Base-by-base conservation (phyloP, 164 flowering plant species). In the Brasenia schreberi region DNA sequence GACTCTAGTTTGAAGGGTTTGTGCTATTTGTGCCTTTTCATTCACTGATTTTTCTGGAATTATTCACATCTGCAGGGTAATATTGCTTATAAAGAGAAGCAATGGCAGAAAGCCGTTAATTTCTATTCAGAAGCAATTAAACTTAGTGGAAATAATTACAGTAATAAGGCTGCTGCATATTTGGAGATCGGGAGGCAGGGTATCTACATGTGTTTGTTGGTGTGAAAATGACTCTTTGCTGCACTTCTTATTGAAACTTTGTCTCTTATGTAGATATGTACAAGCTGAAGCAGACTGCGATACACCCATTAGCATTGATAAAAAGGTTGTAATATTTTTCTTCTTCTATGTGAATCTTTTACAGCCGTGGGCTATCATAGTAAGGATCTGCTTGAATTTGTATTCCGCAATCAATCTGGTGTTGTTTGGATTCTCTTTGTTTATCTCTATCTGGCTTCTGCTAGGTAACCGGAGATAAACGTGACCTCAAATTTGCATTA, bases 101-200 rank as follows among this genome's bases (percentile, higher is more conserved):
- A 88, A 65, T 88, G 90, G 94, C 92, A 81, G 76, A 89, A 82
- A 71, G 99, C 99, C 62, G 77, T 94, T 43, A 71, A 79, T 64
- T 87, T 78, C 65, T 94, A 94, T 67, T 78, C 94, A 17, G 99
- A 94, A 70, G 97, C 99, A 69, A 89, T 94, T 75, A 94, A 84
- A 74, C 87, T 88, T 43, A 75, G 73, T 74, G 81, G 87, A 42
- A 83, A 71, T 64, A 91, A 78, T 84, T 94, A 87, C 77, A 89
- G 88, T 70, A 94, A 94, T 70, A 84, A 97, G 77, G 99, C 99
- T 72, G 96, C 96, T 62, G 99, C 96, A 56, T 81, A 89, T 80
- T 85, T 94, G 75, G 99, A 91, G 71, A 43, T 82, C n/a, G 83
- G 92, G 19, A 87, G 94, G 99, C 89, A 83, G 63, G 65, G 0